Percentiles rank a stretch among this genome's conserved stretches.
These are phyloP conservation scores for Rhynchospora pubera DNA, from an alignment of 176 grass and related monocot genomes.

Conservation along the genomic window DNA sequence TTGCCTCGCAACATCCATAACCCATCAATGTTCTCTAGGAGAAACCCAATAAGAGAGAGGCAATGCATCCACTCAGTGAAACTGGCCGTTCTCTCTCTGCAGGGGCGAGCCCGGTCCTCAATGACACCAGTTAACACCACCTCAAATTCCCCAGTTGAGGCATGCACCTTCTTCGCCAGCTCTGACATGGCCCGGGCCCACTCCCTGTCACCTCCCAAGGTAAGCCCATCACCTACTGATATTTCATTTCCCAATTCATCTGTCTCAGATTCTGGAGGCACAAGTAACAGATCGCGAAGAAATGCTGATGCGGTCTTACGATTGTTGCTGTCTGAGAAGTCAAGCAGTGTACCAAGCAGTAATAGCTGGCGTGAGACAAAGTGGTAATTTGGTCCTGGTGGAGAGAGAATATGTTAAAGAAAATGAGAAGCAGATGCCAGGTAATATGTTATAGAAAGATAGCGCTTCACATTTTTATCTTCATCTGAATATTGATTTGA, in stretches of 20 bases:
- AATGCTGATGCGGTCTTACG: slow-evolving; percentile 69
- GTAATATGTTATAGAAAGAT: neutral
- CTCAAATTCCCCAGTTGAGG: slow-evolving; percentile 76
- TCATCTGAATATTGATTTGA: neutral
- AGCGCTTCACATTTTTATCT: neutral
- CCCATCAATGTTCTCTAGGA: slow-evolving; percentile 69
- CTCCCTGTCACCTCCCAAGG: slow-evolving; percentile 63
- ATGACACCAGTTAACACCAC: slow-evolving; percentile 46
- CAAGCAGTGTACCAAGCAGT: slow-evolving; percentile 78
- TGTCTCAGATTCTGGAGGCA: slow-evolving; percentile 67
- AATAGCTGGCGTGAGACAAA: slow-evolving; percentile 69
- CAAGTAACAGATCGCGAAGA: slow-evolving; percentile 56
- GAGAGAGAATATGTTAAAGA: neutral
- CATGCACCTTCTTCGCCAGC: slow-evolving; percentile 74
- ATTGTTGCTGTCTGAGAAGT: slow-evolving; percentile 84
- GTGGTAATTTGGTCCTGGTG: slow-evolving; percentile 74
- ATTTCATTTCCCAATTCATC: slow-evolving; percentile 75
- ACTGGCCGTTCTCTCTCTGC: slow-evolving; percentile 82
- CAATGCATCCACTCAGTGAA: slow-evolving; percentile 93
- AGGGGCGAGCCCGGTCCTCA: slow-evolving; percentile 54
- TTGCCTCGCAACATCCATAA: slow-evolving; percentile 52
- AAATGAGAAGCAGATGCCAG: neutral
- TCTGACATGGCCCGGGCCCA: slow-evolving; percentile 81
- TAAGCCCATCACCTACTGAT: slow-evolving; percentile 75
- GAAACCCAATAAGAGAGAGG: slow-evolving; percentile 60